These are phyloP conservation scores for Coix lacrymajobi DNA, from an alignment of 176 grass and related monocot genomes.

Conservation along the genomic window DNA sequence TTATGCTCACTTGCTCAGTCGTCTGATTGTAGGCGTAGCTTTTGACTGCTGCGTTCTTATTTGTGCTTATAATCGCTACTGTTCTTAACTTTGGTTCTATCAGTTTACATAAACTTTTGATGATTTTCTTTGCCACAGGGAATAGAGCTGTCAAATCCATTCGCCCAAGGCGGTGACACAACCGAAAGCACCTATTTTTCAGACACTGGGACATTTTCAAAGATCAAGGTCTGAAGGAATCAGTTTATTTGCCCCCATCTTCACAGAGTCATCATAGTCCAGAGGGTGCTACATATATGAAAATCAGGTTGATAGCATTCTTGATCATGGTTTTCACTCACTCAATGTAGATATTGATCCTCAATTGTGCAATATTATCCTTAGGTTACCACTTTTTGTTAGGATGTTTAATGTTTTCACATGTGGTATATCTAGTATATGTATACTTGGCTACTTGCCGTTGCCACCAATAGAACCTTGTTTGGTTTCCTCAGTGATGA, in stretches of 20 bases:
- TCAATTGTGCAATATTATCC: neutral
- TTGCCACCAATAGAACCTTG: neutral
- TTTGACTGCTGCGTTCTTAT: neutral
- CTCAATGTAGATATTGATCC: neutral
- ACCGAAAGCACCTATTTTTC: constrained; percentile 75
- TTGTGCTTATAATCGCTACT: neutral
- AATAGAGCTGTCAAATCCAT: constrained; percentile 66
- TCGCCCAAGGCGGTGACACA: constrained; percentile 39
- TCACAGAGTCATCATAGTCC: neutral
- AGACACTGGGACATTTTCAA: constrained; percentile 58
- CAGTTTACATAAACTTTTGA: neutral
- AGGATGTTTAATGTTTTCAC: neutral
- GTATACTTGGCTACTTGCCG: neutral
- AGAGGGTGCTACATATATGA: neutral
- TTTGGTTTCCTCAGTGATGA: neutral
- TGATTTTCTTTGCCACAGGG: constrained; percentile 31
- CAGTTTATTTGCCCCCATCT: neutral
- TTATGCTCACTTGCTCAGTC: neutral
- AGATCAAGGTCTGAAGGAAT: constrained; percentile 37
- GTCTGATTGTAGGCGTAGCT: neutral
- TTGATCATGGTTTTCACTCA: neutral
- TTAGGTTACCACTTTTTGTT: neutral
- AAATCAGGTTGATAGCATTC: neutral
- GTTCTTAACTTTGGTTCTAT: neutral
- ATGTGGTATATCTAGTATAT: neutral